Evolutionary conservation across 306 rosid species (phyloP), one percentile per base, ranked within the genome.

Genomic region (Morella rubra): DNA sequence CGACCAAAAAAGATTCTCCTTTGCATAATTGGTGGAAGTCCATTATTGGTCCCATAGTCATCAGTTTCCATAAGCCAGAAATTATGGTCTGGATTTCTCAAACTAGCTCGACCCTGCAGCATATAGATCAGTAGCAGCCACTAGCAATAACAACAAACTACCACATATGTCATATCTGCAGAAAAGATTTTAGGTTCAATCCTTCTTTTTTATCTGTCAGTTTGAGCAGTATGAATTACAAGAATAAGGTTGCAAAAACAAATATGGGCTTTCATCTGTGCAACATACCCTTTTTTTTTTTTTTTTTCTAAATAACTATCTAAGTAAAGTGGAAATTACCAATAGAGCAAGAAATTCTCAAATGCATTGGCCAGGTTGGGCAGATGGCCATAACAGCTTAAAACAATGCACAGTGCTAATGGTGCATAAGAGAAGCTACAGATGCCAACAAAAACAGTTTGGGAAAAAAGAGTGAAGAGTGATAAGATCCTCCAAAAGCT

Each of bases 1-100:
- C 97, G 93, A 56, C 97, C 98, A 81, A 95, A 95, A 88, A 95
- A 95, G 47, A 95, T 77, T 75, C 91, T 86, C 82, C 82, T 90
- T 79, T 88, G 85, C 16, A 56, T 85, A 67, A 92, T 71, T 61
- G 97, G 98, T 44, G 97, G 98, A 85, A 95, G 98, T 53, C 97
- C 98, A 74, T 95, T 95, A 78, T 84, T 92, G 74, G 52, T 73
- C 73, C 93, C 97, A 69, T 84, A 80, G 77, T 92, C 87, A 88
- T 91, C 98, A 65, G 84, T 80, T 81, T 90, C 98, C 81, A 92
- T 85, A 15, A 95, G 96, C 91, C 96, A 90, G 79, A 92, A 95
- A 81, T 90, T 92, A 80, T 92, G 92, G 12, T 90, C 97, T 11
- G 98, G 98, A 69, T 76, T 88, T 86, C 55, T 95, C 88, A 95